Evolutionary conservation across 2,329 filamentous ascomycete species (phyloP), one percentile per base, ranked within the genome.

Genomic region (Trichocomaceae sp.): DNA sequence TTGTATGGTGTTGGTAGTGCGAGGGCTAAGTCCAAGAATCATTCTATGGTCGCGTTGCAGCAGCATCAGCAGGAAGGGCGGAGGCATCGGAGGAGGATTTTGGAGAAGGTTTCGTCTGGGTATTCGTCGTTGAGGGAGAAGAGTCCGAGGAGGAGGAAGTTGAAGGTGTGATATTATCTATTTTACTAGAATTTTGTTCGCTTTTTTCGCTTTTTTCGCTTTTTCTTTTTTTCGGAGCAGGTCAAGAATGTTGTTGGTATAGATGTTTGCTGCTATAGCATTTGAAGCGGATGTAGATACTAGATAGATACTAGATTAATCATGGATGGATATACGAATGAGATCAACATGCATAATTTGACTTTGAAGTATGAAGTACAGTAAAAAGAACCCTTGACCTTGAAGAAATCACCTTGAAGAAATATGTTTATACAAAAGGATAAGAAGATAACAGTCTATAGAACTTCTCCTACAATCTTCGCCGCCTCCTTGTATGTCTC

Each of bases 401-500:
- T 26, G 23, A 26, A 26, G 23, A 26, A 26, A 26, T 26, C n/a
- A n/a, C 41, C 53, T 46, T 42, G 19, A 49, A 4, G 1, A 45
- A 9, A 37, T 37, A 41, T 41, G 39, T 42, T 42, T 42, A 42
- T 42, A 46, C 37, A 54, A 50, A 52, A 50, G 23, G 37, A 41
- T 48, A 48, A 49, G 47, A 47, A 51, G 23, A 42, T 45, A 13
- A 39, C 1, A 47, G 44, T 46, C 61, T 86, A 91, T 75, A 95
- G 77, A 57, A 99, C 93, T 75, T 99, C 93, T 58, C 93, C 90
- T 60, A 99, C 92, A 70, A 99, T 99, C 80, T 95, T 96, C 59
- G 92, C 90, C 19, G 93, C 93, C 77, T 99, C 93, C 67, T 90
- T 90, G 77, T 99, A 99, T 19, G 93, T 99, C 69, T 87, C 85